phyloP scores from a whole-genome alignment of 805 yeast genomes.

The Komagataella kurtzmanii region DNA sequence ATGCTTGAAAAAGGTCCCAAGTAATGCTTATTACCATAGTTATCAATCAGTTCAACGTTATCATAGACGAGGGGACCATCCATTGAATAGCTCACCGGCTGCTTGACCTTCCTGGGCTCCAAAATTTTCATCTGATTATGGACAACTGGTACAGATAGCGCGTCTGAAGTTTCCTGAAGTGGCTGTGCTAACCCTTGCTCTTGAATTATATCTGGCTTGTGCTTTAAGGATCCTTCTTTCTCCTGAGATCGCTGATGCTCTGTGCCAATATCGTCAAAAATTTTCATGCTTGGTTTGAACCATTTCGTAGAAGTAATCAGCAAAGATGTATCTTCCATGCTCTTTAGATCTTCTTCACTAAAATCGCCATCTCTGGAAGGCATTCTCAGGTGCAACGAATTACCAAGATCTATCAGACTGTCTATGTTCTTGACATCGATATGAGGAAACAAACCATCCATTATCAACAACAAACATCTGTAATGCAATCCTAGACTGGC shows the following conservation, averaged over 20 bases:
- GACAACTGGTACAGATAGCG: neutral
- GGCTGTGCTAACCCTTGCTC: neutral
- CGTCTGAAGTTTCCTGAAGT: neutral
- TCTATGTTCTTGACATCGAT: slow-evolving; percentile 28
- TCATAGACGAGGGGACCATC: neutral
- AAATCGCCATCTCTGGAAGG: slow-evolving; percentile 11
- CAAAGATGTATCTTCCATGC: slow-evolving; percentile 19
- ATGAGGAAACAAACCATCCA: slow-evolving; percentile 28
- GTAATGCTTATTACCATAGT: neutral
- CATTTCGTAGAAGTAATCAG: slow-evolving; percentile 23
- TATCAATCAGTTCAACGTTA: neutral
- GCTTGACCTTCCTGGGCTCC: neutral
- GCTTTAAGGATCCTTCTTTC: neutral
- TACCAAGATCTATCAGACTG: slow-evolving; percentile 23
- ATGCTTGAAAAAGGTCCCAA: neutral
- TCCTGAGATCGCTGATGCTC: neutral
- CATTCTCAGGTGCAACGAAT: slow-evolving; percentile 19
- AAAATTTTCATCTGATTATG: neutral
- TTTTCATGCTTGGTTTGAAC: slow-evolving; percentile 25
- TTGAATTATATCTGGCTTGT: neutral
- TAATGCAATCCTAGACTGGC: slow-evolving; percentile 30
- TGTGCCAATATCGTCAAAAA: neutral
- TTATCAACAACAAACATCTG: slow-evolving; percentile 23
- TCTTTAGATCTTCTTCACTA: slow-evolving; percentile 6
- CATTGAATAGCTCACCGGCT: neutral